These are phyloP conservation scores for Eudorina sp. DNA, from an alignment of 139 green algal species.

Conservation along the genomic window DNA sequence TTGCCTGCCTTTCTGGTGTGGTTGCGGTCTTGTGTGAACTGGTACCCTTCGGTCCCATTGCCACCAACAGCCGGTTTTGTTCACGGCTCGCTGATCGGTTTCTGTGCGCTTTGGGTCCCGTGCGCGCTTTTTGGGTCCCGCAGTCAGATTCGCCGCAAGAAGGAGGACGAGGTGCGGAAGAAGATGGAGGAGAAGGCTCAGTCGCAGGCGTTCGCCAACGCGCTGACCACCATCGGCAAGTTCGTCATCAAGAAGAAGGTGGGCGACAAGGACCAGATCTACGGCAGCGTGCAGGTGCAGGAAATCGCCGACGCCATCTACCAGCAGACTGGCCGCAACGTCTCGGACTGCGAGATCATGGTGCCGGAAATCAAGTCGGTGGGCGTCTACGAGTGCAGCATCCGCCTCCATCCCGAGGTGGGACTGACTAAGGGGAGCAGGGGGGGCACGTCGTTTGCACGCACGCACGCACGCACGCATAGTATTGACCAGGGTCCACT, in stretches of 20 bases:
- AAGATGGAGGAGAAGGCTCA: constrained; percentile 80
- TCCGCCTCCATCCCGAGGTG: constrained; percentile 68
- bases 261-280: constrained; percentile 90
- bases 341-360: constrained; percentile 81
- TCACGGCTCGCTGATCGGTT: no score
- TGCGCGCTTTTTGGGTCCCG: neutral
- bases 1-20: no score
- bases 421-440: neutral
- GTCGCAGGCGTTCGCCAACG: constrained; percentile 80
- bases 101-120: no score
- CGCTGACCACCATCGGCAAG: constrained; percentile 91
- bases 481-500: no score
- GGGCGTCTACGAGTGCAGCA: constrained; percentile 83
- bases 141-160: constrained; percentile 73
- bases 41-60: no score
- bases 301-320: constrained; percentile 80
- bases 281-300: constrained; percentile 70
- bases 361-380: constrained; percentile 93
- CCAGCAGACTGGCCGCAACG: constrained; percentile 84
- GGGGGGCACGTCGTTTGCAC: neutral
- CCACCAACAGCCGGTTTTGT: no score
- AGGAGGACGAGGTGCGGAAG: constrained; percentile 68
- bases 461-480: neutral
- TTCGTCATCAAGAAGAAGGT: constrained; percentile 94
- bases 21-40: no score